Evolutionary conservation across 768 basidiomycete species (phyloP).

Genomic region (Termitomyces sp.): DNA sequence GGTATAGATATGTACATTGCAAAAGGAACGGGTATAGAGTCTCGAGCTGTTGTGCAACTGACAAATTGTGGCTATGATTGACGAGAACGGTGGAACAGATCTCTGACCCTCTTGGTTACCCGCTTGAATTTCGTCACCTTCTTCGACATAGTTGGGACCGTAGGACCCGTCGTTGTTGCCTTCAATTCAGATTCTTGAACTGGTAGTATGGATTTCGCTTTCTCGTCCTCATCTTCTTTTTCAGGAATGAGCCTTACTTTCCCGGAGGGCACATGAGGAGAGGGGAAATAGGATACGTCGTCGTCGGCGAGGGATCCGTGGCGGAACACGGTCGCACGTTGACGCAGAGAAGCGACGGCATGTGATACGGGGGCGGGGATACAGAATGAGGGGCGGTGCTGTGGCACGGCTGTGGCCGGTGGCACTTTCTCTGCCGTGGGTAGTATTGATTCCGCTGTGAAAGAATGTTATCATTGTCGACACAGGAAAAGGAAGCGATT

Average conservation of each 20-base stretch:
- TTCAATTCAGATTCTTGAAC: not conserved
- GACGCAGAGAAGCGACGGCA: not conserved
- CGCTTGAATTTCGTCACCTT: not conserved
- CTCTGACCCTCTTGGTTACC: not conserved
- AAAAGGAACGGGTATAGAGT: not conserved
- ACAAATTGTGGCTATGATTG: not conserved
- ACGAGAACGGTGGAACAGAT: not conserved
- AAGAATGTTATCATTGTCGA: not conserved
- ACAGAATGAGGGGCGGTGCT: not conserved
- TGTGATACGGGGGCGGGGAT: not conserved
- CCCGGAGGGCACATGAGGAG: not conserved
- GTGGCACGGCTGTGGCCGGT: not conserved
- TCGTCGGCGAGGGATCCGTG: constrained; percentile 3
- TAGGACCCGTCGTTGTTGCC: not conserved
- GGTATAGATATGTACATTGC: not conserved
- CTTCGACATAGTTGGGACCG: not conserved
- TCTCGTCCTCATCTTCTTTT: not conserved
- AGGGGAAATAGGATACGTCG: constrained; percentile 1
- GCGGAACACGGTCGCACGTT: not conserved
- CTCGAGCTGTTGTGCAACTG: not conserved
- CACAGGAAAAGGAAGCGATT: rapidly evolving
- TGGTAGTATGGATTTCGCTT: not conserved
- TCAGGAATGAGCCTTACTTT: not conserved
- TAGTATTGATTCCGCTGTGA: not conserved
- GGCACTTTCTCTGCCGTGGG: not conserved